Conservation (phyloP, 176 grass and related monocot genomes). For the Hyparrhenia diplandra region DNA sequence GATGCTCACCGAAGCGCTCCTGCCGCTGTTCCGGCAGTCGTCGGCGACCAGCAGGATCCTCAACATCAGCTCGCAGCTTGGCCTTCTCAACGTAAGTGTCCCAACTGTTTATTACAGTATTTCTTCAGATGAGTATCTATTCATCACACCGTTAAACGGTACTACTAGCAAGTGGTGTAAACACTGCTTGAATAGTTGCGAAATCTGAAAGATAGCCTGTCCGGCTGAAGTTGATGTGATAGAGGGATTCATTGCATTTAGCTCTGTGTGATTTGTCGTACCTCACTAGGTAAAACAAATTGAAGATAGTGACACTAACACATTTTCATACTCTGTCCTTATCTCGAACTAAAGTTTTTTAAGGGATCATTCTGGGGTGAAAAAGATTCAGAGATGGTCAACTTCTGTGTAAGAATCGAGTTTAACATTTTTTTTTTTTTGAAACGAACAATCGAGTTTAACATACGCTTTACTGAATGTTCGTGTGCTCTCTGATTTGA, state of each 20-base stretch:
- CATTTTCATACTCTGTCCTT: neutral
- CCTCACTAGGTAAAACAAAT: neutral
- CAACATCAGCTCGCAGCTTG: slow-evolving; percentile 91
- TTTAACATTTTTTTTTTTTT: too few species aligned
- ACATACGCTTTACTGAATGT: neutral
- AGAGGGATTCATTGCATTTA: neutral
- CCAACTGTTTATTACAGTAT: neutral
- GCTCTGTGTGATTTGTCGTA: neutral
- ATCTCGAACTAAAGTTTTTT: neutral
- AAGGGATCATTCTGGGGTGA: neutral
- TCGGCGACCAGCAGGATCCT: slow-evolving; percentile 64
- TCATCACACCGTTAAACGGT: neutral
- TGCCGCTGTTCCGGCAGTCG: slow-evolving; percentile 70
- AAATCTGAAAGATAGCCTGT: neutral
- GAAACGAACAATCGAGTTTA: too few species aligned
- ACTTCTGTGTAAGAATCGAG: neutral
- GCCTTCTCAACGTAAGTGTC: slow-evolving; percentile 77
- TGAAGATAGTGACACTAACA: neutral
- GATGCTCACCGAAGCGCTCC: slow-evolving; percentile 61
- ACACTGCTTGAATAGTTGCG: neutral
- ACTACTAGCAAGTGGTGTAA: neutral
- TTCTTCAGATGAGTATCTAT: neutral
- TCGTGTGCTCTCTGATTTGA: neutral
- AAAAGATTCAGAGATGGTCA: neutral
- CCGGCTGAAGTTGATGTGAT: neutral